Evolutionary conservation across 768 basidiomycete genomes (phyloP).

Genomic region (Mycena sanguinolenta): DNA sequence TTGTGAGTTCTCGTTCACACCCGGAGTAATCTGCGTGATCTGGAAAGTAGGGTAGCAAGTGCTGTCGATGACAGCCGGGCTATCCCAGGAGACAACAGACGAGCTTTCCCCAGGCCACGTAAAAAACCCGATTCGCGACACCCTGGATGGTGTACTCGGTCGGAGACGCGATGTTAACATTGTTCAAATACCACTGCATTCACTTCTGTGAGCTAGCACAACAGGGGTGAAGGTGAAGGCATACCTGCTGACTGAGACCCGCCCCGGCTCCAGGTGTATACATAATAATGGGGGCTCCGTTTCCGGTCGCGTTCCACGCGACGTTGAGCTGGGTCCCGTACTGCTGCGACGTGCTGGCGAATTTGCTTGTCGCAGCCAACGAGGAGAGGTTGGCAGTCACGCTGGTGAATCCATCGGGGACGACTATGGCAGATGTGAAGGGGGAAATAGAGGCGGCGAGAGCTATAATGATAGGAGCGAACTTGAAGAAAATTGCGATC

Average conservation of each 20-base stretch:
- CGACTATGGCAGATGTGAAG: not conserved
- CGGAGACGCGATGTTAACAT: conserved; percentile 4
- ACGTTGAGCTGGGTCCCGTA: conserved; percentile 6
- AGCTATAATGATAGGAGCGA: not conserved
- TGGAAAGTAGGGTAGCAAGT: conserved; percentile 6
- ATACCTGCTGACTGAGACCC: not conserved
- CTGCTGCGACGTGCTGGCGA: not conserved
- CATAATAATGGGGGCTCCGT: conserved; percentile 7
- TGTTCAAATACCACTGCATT: conserved; percentile 6
- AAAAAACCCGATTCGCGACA: not conserved
- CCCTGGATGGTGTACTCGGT: conserved; percentile 11
- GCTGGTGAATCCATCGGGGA: not conserved
- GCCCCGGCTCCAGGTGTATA: not conserved
- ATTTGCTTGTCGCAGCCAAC: conserved; percentile 11
- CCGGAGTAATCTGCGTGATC: conserved; percentile 2
- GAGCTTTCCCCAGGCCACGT: conserved; percentile 2
- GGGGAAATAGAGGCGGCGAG: conserved; percentile 6
- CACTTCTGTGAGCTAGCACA: not conserved
- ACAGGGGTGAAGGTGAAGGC: not conserved
- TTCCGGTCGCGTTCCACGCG: not conserved
- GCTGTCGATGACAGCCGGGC: conserved; percentile 1
- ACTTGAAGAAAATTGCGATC: too few species aligned
- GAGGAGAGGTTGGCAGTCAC: conserved; percentile 12
- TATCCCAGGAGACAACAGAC: not conserved
- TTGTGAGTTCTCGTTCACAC: not conserved